Percentiles rank a stretch among this genome's conserved stretches.
phyloP scores from a whole-genome alignment of 192 early-diverging fungal species.

The Mortierella antarctica region DNA sequence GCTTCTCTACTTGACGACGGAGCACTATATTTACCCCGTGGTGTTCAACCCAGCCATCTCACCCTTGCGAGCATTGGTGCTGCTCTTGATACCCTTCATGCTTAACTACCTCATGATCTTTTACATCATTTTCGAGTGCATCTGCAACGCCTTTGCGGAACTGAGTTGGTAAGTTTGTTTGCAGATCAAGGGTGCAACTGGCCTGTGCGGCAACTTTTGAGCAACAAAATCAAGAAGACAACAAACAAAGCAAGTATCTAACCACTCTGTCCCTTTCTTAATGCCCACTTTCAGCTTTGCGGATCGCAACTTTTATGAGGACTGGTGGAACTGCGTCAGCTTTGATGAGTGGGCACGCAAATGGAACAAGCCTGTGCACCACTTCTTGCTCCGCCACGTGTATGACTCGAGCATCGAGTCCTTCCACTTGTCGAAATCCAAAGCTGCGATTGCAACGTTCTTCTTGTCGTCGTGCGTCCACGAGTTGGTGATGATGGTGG shows the following conservation, averaged over 20 bases:
- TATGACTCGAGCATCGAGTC: conserved; percentile 86
- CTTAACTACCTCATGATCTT: conserved; percentile 92
- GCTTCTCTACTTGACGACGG: conserved; percentile 86
- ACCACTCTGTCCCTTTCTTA: not conserved
- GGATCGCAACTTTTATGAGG: conserved; percentile 97
- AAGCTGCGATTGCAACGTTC: conserved; percentile 84
- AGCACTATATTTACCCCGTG: conserved; percentile 88
- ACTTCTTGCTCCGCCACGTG: conserved; percentile 91
- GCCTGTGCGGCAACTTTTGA: no score
- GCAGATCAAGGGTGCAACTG: no score
- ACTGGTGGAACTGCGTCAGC: conserved; percentile 95
- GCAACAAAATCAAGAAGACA: no score
- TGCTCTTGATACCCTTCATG: conserved; percentile 91
- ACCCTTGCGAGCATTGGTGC: conserved; percentile 64
- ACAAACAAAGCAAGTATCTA: not conserved
- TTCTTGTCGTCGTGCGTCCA: conserved; percentile 83
- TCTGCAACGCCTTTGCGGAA: conserved; percentile 96
- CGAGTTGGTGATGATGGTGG: conserved; percentile 83
- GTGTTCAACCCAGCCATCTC: conserved; percentile 73
- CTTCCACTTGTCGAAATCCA: conserved; percentile 71
- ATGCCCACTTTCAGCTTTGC: conserved; percentile 69
- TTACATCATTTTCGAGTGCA: conserved; percentile 96
- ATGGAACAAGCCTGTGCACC: conserved; percentile 98
- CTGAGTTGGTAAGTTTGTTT: conserved; percentile 71
- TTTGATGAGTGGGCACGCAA: conserved; percentile 96